phyloP scores from a whole-genome alignment of 345 rosid genomes.

The Abelmoschus esculentus region DNA sequence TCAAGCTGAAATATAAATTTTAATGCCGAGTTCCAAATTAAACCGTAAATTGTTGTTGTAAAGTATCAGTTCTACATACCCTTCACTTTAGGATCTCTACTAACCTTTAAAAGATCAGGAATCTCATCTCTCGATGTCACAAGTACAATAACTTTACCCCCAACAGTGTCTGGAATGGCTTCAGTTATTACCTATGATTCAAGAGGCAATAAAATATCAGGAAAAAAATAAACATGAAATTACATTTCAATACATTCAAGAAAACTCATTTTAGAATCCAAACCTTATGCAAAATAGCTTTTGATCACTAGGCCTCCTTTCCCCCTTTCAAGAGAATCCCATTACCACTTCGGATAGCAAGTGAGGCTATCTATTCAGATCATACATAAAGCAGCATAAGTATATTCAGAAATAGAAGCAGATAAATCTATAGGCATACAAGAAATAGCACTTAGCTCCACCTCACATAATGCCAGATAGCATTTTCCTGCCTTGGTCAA shows the following conservation, averaged over 20 bases:
- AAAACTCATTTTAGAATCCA: slow-evolving; percentile 1
- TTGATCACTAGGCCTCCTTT: slow-evolving; percentile 85
- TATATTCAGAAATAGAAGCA: background rate
- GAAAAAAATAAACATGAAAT: slow-evolving; percentile 6
- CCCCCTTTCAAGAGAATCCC: slow-evolving; percentile 94
- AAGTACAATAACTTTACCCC: slow-evolving; percentile 78
- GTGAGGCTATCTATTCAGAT: slow-evolving; percentile 76
- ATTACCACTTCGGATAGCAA: slow-evolving; percentile 94
- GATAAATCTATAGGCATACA: background rate
- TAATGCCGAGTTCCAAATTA: slow-evolving; percentile 16
- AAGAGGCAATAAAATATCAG: slow-evolving; percentile 12
- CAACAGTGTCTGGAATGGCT: slow-evolving; percentile 77
- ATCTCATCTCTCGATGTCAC: slow-evolving; percentile 95
- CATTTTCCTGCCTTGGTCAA: too few species aligned
- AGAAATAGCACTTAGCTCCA: background rate
- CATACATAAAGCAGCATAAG: slow-evolving; percentile 7
- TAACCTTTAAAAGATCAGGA: slow-evolving; percentile 89
- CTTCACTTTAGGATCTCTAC: slow-evolving; percentile 13
- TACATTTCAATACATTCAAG: background rate
- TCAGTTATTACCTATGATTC: slow-evolving; percentile 69
- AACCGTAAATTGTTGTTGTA: background rate
- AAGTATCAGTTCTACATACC: background rate
- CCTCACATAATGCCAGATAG: background rate
- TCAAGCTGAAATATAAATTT: slow-evolving; percentile 65
- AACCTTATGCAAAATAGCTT: slow-evolving; percentile 93